A percentile compares a stretch with the other conserved stretches of the same genome.
These are phyloP conservation scores for Colletotrichum sp. DNA, from an alignment of 2,329 filamentous ascomycete species.

Conservation along the genomic window DNA sequence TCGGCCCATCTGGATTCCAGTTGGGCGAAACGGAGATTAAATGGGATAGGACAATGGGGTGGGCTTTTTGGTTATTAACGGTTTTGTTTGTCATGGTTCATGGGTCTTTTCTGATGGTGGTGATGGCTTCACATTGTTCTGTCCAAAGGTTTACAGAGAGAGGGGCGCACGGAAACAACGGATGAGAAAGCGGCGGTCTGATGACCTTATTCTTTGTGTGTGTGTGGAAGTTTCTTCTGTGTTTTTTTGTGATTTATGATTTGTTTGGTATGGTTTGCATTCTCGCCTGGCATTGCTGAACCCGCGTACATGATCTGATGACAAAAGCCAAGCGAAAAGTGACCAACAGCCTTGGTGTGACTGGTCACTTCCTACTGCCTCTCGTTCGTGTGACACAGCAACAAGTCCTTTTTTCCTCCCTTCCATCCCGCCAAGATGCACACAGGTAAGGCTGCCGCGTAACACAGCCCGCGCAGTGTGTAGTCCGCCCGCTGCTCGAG, in stretches of 20 bases:
- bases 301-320: background rate
- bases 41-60: background rate
- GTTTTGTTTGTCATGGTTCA: background rate
- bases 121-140: background rate
- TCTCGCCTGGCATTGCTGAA: background rate
- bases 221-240: background rate
- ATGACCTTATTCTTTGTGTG: background rate
- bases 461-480: background rate
- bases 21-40: background rate
- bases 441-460: background rate
- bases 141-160: background rate
- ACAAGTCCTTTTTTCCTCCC: background rate
- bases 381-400: background rate
- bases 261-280: background rate
- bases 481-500: background rate
- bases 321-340: background rate
- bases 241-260: background rate
- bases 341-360: slow-evolving; percentile 1
- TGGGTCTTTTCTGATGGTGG: background rate
- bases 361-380: background rate
- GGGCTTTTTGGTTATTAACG: background rate
- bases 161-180: background rate
- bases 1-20: background rate
- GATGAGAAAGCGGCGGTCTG: background rate
- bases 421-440: background rate